Evolutionary conservation across 805 yeast species (phyloP), one percentile per base, ranked within the genome.

Genomic region (Myxozyma udenii): DNA sequence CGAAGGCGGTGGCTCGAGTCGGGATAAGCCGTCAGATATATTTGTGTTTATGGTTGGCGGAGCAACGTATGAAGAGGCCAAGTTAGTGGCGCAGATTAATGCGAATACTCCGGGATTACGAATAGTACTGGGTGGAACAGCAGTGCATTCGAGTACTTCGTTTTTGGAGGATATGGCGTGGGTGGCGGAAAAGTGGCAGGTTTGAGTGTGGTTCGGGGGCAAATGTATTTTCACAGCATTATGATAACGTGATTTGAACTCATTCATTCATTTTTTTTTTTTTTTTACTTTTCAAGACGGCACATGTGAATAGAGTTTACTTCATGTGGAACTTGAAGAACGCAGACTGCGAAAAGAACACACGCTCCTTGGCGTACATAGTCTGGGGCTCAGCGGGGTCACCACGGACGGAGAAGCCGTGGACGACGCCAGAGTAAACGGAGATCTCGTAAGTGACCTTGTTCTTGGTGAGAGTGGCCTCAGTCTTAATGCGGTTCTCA

Each of bases 11-110:
- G 70, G 68, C 25, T 62, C 62, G 42, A 46, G 46, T 28, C 57
- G 60, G 5, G 73, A 70, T 45, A 51, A 62, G 32, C 71, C 72
- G 7, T 70, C 65, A 49, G 70, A 69, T 41, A 62, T 71, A 14
- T 58, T 73, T 24, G 68, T 73, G 19, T 71, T 70, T 49, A 62
- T 72, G 28, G 80, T 87, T 46, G 98, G 97, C 4, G 98, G 98
- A 14, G 84, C 79, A 1, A 91, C 98, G 0, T 88, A 80, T 65
- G 98, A 91, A 67, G 99, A 93, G 66, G 87, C 95, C 0, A 78
- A 96, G 55, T 69, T 89, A 22, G 80, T 90, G 3, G 80, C 85
- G 48, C 86, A 88, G 55, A 74, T 89, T 57, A 83, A 84, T 63
- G 69, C 69, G 25, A 71, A 79, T 22, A 57, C 63, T 5, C 78